Evolutionary conservation across 768 basidiomycete species (phyloP).

Genomic region (Cubamyces lactineus): DNA sequence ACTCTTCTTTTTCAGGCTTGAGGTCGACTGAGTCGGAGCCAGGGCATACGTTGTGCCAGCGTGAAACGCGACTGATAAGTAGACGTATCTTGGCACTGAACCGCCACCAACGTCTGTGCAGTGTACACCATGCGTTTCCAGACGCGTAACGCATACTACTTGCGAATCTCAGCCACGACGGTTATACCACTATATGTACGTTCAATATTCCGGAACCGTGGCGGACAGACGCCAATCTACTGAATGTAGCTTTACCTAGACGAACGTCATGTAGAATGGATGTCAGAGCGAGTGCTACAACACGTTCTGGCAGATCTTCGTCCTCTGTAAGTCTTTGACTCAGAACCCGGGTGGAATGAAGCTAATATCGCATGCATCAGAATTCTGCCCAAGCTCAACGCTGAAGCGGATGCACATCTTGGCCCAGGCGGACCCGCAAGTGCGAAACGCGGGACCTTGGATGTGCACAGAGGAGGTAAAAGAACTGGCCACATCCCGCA

Average conservation of each 20-base stretch:
- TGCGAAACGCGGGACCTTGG: constrained; percentile 71
- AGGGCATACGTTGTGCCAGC: too few relatives aligned
- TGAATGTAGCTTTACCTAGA: constrained; percentile 75
- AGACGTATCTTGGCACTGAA: background rate
- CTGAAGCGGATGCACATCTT: constrained; percentile 53
- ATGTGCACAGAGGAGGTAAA: constrained; percentile 85
- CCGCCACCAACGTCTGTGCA: background rate
- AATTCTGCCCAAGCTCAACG: constrained; percentile 65
- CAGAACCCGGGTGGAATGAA: background rate
- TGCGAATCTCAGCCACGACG: constrained; percentile 73
- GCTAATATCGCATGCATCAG: constrained; percentile 38
- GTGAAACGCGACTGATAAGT: background rate
- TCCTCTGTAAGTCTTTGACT: constrained; percentile 52
- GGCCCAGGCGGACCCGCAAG: constrained; percentile 45
- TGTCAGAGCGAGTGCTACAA: constrained; percentile 82
- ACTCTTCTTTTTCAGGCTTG: too few relatives aligned
- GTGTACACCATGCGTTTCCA: constrained; percentile 59
- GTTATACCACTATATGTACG: constrained; percentile 82
- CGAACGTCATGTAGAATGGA: constrained; percentile 87
- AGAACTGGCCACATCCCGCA: background rate
- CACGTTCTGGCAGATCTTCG: constrained; percentile 80
- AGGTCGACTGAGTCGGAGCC: too few relatives aligned
- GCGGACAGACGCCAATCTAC: background rate
- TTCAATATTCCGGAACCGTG: constrained; percentile 3
- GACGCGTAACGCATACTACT: constrained; percentile 78